Conservation (phyloP, 208 protist genomes). For the Vickermania spadyakhi region DNA sequence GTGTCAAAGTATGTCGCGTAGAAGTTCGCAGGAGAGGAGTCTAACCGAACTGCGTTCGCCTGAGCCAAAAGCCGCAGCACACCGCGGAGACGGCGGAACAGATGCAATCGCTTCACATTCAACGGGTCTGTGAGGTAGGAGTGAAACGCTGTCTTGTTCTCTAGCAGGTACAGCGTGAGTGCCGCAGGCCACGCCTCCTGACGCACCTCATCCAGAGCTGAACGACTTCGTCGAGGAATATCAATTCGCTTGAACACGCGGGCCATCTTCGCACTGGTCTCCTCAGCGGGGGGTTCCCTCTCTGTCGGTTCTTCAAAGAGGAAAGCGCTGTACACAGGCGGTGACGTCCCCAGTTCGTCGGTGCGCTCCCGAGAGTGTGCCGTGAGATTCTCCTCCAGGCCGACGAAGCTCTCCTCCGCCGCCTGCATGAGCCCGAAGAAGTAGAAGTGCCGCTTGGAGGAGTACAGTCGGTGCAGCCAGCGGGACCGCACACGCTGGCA, state of each 20-base stretch:
- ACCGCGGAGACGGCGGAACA: constrained; percentile 21
- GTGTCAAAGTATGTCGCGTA: constrained; percentile 17
- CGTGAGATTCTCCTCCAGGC: not conserved
- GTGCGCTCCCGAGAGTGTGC: not conserved
- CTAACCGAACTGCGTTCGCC: constrained; percentile 22
- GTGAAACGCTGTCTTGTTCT: constrained; percentile 35
- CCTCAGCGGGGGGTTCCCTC: not conserved
- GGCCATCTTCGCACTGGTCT: not conserved
- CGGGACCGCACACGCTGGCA: not conserved
- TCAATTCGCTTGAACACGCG: not conserved
- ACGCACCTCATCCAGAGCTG: not conserved
- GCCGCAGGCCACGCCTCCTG: not conserved
- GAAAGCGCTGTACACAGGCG: not conserved
- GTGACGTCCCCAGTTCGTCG: not conserved
- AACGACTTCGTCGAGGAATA: not conserved
- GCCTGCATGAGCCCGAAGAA: constrained; percentile 6
- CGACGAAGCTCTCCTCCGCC: not conserved
- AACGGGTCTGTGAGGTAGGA: constrained; percentile 17
- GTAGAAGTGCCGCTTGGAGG: constrained; percentile 1
- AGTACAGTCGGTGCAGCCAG: not conserved
- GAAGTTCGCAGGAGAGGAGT: constrained; percentile 24
- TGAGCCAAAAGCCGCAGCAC: constrained; percentile 20
- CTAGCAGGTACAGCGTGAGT: constrained; percentile 18
- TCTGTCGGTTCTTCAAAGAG: not conserved
- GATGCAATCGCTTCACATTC: constrained; percentile 18